Evolutionary conservation across 164 flowering plant species (phyloP), one percentile per base, ranked within the genome.

Genomic region (Dillenia suffruticosa): DNA sequence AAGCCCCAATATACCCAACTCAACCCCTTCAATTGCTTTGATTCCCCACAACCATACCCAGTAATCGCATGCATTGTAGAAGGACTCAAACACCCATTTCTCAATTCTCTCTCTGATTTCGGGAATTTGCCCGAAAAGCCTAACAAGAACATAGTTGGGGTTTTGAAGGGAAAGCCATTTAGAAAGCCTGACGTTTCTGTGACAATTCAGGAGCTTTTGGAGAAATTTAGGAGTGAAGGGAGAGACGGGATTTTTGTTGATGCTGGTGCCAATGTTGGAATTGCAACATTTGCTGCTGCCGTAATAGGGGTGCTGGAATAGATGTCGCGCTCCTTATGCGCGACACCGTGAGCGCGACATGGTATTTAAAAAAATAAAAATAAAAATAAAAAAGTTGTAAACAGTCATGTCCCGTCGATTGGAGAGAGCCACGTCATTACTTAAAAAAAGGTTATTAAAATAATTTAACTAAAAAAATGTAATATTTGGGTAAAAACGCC

Each of bases 181-280:
- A 76, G 95, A 52, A 80, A 75, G 59, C 96, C 99, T 2, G 96
- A 94, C 60, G 91, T 94, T 67, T 76, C 85, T 9, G 77, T 56
- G 15, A 81, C 95, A 14, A 69, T 82, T 15, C 85, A 82, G 79
- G 88, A 80, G 50, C 68, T 78, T 44, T 52, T 87, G 74, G 90
- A 75, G 76, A 74, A 65, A 77, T 59, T 77, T 75, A 76, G 59
- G 14, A 66, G 65, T 17, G 72, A 66, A 43, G 74, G 83, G 2
- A 66, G 69, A 16, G 59, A 77, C 55, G 96, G 92, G 22, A 56
- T 80, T 49, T 77, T 93, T 24, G 84, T 95, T 9, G 99, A 95
- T 70, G 99, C 89, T 1, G 99, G 97, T 2, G 97, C 94, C 3
- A 92, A 95, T 83, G 97, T 95, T 24, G 99, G 99, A 0, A 92